These are phyloP conservation scores for Ramaria rubella DNA, from an alignment of 768 basidiomycete species.

Conservation along the genomic window DNA sequence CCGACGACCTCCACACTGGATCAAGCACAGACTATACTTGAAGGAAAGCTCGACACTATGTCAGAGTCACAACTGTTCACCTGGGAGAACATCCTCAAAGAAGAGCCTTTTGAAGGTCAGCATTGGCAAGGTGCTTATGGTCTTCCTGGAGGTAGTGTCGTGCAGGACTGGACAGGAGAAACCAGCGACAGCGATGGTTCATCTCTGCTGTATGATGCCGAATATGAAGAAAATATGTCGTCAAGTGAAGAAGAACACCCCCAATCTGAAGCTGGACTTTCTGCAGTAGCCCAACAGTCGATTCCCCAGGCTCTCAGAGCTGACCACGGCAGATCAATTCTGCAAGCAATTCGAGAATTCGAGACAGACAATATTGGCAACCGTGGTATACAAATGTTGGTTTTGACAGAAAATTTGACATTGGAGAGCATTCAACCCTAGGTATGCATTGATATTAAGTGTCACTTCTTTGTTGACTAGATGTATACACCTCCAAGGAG, in stretches of 20 bases:
- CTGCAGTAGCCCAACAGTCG: neutral
- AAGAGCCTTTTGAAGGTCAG: constrained; percentile 80
- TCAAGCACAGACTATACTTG: constrained; percentile 47
- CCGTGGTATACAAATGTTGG: constrained; percentile 49
- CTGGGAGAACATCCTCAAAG: constrained; percentile 73
- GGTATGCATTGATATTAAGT: constrained; percentile 35
- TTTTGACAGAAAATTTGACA: constrained; percentile 42
- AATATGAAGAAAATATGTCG: neutral
- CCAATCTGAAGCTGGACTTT: neutral
- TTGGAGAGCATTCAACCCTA: constrained; percentile 68
- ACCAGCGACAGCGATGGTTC: constrained; percentile 42
- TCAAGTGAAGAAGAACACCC: neutral
- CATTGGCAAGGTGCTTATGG: constrained; percentile 77
- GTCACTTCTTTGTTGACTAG: neutral
- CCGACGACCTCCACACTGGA: constrained; percentile 43
- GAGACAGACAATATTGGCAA: constrained; percentile 67
- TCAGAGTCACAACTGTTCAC: constrained; percentile 39
- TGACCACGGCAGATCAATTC: constrained; percentile 30
- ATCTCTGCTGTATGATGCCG: neutral
- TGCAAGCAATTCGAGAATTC: constrained; percentile 59
- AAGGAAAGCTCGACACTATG: constrained; percentile 39
- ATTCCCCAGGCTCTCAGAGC: neutral
- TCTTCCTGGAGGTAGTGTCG: constrained; percentile 41
- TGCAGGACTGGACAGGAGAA: constrained; percentile 37
- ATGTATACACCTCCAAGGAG: neutral